These are phyloP conservation scores for Globisporangium carolinianum DNA, from an alignment of 352 stramenopile species.

Conservation along the genomic window DNA sequence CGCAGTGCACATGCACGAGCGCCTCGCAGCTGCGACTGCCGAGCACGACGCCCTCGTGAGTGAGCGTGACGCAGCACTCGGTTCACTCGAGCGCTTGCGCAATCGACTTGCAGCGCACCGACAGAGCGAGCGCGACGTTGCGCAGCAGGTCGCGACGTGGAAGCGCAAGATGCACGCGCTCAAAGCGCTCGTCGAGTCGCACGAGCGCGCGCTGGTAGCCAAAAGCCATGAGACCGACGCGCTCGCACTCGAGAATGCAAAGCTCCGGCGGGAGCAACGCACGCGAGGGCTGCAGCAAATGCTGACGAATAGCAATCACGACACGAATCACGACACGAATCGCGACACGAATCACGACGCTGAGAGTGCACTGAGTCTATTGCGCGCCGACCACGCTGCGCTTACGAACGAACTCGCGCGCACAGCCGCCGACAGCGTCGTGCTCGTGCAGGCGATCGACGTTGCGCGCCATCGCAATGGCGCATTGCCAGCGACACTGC, in stretches of 20 bases:
- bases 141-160: slow-evolving; percentile 29
- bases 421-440: slow-evolving; percentile 46
- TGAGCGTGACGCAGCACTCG: slow-evolving; percentile 17
- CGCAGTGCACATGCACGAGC: slow-evolving; percentile 20
- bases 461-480: slow-evolving; percentile 47
- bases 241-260: slow-evolving; percentile 20
- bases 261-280: slow-evolving; percentile 24
- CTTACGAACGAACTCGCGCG: slow-evolving; percentile 60
- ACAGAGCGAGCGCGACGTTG: slow-evolving; percentile 22
- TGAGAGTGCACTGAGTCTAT: slow-evolving; percentile 17
- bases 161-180: slow-evolving; percentile 56
- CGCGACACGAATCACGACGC: not conserved
- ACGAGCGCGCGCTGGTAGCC: slow-evolving; percentile 23
- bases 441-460: slow-evolving; percentile 61
- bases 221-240: slow-evolving; percentile 26
- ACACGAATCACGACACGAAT: not conserved
- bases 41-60: slow-evolving; percentile 30
- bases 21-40: slow-evolving; percentile 22
- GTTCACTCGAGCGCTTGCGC: slow-evolving; percentile 14
- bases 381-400: slow-evolving; percentile 38
- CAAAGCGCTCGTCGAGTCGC: slow-evolving; percentile 35
- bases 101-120: slow-evolving; percentile 19
- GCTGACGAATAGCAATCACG: slow-evolving; percentile 8
- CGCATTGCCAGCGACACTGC: slow-evolving; percentile 41
- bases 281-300: slow-evolving; percentile 27